A percentile compares a stretch with the other conserved stretches of the same genome.
phyloP scores from a whole-genome alignment of 805 yeast genomes.

The Cyberlindnera saturnus region DNA sequence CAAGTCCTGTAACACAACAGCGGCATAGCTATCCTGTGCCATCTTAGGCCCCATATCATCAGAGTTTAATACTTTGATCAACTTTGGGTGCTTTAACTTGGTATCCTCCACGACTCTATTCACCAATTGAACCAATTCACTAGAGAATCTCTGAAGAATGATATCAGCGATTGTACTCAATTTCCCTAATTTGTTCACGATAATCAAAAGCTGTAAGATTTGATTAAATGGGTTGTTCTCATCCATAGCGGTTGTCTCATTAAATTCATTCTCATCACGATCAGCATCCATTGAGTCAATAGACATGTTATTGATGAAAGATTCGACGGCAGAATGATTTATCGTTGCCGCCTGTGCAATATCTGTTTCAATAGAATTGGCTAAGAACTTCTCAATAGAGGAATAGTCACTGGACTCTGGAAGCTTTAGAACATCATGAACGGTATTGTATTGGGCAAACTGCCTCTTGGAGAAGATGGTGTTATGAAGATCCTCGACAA shows the following conservation, averaged over 20 bases:
- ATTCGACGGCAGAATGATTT: conserved; percentile 29
- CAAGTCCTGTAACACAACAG: conserved; percentile 58
- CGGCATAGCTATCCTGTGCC: conserved; percentile 38
- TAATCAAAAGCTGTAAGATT: conserved; percentile 44
- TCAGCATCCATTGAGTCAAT: conserved; percentile 10
- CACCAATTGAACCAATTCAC: conserved; percentile 60
- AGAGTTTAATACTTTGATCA: conserved; percentile 26
- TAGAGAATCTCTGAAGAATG: conserved; percentile 46
- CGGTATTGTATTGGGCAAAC: conserved; percentile 17
- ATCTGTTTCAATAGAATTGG: conserved; percentile 53
- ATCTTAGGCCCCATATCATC: conserved; percentile 7
- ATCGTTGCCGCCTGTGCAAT: conserved; percentile 41
- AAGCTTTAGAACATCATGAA: conserved; percentile 12
- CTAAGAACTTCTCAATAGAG: conserved; percentile 47
- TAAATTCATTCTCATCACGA: conserved; percentile 21
- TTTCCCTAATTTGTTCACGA: conserved; percentile 55
- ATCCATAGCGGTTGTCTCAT: conserved; percentile 21
- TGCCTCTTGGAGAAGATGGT: conserved; percentile 55
- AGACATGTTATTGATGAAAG: conserved; percentile 28
- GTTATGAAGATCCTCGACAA: conserved; percentile 70
- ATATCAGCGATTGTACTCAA: conserved; percentile 52
- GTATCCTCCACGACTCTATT: conserved; percentile 60
- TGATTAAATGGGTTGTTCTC: conserved; percentile 47
- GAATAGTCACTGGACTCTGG: conserved; percentile 20
- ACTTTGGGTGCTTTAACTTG: conserved; percentile 46